phyloP scores from a whole-genome alignment of 2,329 filamentous ascomycete species.

The Ascosphaera apis region DNA sequence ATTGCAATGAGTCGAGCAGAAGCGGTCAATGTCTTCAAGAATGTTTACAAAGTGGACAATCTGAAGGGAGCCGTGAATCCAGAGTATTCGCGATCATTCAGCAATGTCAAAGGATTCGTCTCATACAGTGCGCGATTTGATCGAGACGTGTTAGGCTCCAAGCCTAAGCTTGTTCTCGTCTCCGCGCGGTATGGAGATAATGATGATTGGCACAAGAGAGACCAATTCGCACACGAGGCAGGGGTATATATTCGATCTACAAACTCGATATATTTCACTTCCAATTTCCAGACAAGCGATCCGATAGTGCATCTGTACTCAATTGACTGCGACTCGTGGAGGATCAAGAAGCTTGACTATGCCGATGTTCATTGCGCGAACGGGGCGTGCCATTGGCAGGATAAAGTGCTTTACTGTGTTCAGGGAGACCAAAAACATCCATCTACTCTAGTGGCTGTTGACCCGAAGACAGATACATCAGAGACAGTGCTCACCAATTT shows the following conservation, averaged over 20 bases:
- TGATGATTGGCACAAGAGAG: constrained; percentile 14
- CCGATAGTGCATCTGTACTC: constrained; percentile 10
- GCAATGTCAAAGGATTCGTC: constrained; percentile 3
- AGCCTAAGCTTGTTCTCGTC: constrained; percentile 16
- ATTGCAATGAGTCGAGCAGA: too few relatives aligned
- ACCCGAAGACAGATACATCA: constrained; percentile 9
- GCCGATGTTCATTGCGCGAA: constrained; percentile 5
- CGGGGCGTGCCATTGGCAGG: constrained; percentile 7
- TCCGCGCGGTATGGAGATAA: constrained; percentile 12
- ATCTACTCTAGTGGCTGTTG: constrained; percentile 8
- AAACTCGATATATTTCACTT: constrained; percentile 17
- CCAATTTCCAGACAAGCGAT: constrained; percentile 11
- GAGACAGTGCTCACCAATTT: constrained; percentile 13
- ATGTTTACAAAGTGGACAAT: constrained; percentile 4
- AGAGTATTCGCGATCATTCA: constrained; percentile 3
- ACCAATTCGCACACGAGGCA: constrained; percentile 29
- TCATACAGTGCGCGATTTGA: constrained; percentile 7
- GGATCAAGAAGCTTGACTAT: constrained; percentile 5
- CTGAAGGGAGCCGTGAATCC: constrained; percentile 4
- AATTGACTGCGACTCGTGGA: constrained; percentile 4
- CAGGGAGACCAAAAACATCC: constrained; percentile 13
- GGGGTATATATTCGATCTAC: constrained; percentile 14
- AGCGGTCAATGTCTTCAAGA: too few relatives aligned
- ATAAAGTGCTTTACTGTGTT: constrained; percentile 19
- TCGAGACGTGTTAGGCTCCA: constrained; percentile 13